These are phyloP conservation scores for Puccinia coronata DNA, from an alignment of 1,284 basidiomycete genomes.

Conservation along the genomic window DNA sequence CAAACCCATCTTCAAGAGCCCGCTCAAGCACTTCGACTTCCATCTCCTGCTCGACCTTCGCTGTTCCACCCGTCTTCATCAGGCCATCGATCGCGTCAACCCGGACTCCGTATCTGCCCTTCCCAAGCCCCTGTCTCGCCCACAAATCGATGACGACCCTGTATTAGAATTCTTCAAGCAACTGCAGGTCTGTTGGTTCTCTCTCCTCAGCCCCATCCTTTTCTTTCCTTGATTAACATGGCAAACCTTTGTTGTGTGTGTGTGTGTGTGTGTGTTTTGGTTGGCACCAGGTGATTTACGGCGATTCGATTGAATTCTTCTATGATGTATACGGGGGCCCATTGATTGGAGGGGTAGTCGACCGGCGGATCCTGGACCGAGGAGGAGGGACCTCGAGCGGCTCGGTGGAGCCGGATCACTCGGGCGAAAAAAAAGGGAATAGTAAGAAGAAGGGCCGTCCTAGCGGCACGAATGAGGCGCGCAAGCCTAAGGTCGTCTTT, in stretches of 20 bases:
- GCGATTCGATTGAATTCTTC: constrained; percentile 79
- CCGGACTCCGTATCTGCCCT: background rate
- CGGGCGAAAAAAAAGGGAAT: background rate
- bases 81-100: constrained; percentile 21
- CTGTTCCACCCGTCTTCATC: constrained; percentile 42
- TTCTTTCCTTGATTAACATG: background rate
- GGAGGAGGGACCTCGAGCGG: constrained; percentile 59
- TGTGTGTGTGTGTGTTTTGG: no score
- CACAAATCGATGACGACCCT: constrained; percentile 47
- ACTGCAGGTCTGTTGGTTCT: constrained; percentile 16
- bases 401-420: background rate
- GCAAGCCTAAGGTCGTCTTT: constrained; percentile 4
- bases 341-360: constrained; percentile 81
- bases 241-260: background rate
- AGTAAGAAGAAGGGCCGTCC: background rate
- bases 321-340: constrained; percentile 79
- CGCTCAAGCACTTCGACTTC: constrained; percentile 39
- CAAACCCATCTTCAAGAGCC: constrained; percentile 39
- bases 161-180: constrained; percentile 37
- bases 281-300: constrained; percentile 67
- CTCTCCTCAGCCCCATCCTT: background rate
- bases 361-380: constrained; percentile 64
- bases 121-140: background rate
- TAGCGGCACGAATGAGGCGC: background rate
- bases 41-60: constrained; percentile 34